Conservation (phyloP, 495 filamentous ascomycete genomes). For the Rostrohypoxylon terebratum region DNA sequence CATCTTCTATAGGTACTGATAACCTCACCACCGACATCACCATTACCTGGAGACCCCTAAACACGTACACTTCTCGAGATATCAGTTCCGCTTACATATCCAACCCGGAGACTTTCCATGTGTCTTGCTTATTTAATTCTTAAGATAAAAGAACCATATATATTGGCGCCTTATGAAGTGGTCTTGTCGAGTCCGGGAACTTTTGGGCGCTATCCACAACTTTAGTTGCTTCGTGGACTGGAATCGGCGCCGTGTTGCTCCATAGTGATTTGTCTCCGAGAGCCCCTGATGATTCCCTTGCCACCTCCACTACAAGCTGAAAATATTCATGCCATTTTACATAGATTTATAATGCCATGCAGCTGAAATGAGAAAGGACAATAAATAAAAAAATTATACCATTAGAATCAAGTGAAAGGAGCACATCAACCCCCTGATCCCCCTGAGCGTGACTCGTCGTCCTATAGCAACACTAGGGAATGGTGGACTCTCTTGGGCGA, state of each 20-base stretch:
- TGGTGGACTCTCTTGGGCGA: too few species aligned
- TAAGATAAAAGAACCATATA: not conserved
- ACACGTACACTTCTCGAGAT: not conserved
- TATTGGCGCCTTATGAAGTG: not conserved
- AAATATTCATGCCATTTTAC: not conserved
- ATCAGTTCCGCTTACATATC: not conserved
- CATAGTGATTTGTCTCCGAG: constrained; percentile 31
- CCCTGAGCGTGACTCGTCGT: too few species aligned
- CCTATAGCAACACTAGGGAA: too few species aligned
- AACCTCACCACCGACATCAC: not conserved
- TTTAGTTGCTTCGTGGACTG: not conserved
- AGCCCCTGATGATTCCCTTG: not conserved
- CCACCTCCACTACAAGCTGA: constrained; percentile 2
- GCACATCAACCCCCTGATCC: too few species aligned
- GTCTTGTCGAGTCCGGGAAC: not conserved
- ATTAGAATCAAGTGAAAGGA: not conserved
- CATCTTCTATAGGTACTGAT: not conserved
- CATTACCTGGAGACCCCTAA: not conserved
- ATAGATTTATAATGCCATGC: not conserved
- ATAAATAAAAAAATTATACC: not conserved
- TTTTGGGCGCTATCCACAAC: constrained; percentile 1
- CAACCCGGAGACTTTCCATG: not conserved
- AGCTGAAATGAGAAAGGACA: not conserved
- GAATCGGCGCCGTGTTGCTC: constrained; percentile 27
- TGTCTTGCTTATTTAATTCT: not conserved